Evolutionary conservation across 2,329 filamentous ascomycete genomes (phyloP).

Genomic region (Elsinoe necatrix): DNA sequence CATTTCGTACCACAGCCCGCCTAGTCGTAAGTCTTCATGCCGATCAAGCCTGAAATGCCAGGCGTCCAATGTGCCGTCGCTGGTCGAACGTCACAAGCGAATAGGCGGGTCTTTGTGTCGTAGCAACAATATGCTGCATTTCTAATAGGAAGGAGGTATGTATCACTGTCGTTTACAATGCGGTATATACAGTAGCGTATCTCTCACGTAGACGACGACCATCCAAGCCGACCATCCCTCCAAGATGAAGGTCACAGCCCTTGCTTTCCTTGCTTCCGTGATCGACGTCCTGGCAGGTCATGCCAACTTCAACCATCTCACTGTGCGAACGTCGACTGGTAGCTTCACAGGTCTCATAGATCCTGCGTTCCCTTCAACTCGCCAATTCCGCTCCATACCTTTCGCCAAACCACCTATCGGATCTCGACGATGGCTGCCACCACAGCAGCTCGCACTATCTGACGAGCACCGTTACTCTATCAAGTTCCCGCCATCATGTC

Average conservation of each 20-base stretch:
- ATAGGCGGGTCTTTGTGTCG: too few species aligned
- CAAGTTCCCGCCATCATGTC: constrained; percentile 23
- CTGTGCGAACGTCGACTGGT: constrained; percentile 17
- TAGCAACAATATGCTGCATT: too few species aligned
- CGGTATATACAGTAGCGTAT: not conserved
- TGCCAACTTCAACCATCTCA: not conserved
- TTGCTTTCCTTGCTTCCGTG: too few species aligned
- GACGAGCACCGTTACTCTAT: constrained; percentile 22
- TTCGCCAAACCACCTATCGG: constrained; percentile 22
- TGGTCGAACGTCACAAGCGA: too few species aligned
- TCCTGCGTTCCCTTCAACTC: constrained; percentile 14
- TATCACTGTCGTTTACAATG: not conserved
- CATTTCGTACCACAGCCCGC: too few species aligned
- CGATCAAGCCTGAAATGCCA: too few species aligned
- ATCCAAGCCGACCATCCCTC: too few species aligned
- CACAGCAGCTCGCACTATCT: constrained; percentile 19
- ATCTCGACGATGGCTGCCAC: constrained; percentile 21
- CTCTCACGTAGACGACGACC: not conserved
- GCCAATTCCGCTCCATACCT: constrained; percentile 23
- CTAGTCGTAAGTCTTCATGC: too few species aligned
- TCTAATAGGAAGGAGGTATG: too few species aligned
- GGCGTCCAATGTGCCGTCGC: too few species aligned
- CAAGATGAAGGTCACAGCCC: too few species aligned
- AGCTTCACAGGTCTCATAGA: constrained; percentile 18
- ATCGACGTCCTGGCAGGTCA: not conserved